Percentiles rank a stretch among this genome's conserved stretches.
These are phyloP conservation scores for Dendrostoma leiphaemia DNA, from an alignment of 2,329 filamentous ascomycete species.

Conservation along the genomic window DNA sequence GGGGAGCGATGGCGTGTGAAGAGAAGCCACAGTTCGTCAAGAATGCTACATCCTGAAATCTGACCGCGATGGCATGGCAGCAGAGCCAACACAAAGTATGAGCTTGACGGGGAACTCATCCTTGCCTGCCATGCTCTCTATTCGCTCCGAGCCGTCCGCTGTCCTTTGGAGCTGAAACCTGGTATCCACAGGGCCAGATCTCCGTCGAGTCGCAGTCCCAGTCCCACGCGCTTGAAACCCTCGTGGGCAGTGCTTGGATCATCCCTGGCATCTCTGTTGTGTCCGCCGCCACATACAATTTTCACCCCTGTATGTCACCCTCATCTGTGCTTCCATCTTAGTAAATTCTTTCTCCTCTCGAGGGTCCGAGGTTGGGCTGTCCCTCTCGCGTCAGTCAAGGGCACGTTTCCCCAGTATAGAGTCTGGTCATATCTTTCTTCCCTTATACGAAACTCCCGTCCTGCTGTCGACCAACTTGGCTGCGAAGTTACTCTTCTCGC, in stretches of 20 bases:
- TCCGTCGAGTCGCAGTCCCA: constrained; percentile 1
- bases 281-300: background rate
- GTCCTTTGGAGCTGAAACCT: background rate
- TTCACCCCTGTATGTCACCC: background rate
- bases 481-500: background rate
- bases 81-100: too few species aligned
- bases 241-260: constrained; percentile 1
- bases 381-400: background rate
- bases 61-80: too few species aligned
- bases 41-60: too few species aligned
- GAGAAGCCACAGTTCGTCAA: too few species aligned
- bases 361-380: background rate
- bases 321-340: background rate
- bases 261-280: constrained; percentile 1
- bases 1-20: too few species aligned
- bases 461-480: background rate
- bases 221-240: background rate
- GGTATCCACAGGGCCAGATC: background rate
- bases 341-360: background rate
- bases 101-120: too few species aligned
- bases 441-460: background rate
- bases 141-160: background rate
- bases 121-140: background rate
- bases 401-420: background rate
- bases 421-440: background rate